Evolutionary conservation across 805 yeast species (phyloP), one percentile per base, ranked within the genome.

Genomic region (Ogataea wickerhamii): DNA sequence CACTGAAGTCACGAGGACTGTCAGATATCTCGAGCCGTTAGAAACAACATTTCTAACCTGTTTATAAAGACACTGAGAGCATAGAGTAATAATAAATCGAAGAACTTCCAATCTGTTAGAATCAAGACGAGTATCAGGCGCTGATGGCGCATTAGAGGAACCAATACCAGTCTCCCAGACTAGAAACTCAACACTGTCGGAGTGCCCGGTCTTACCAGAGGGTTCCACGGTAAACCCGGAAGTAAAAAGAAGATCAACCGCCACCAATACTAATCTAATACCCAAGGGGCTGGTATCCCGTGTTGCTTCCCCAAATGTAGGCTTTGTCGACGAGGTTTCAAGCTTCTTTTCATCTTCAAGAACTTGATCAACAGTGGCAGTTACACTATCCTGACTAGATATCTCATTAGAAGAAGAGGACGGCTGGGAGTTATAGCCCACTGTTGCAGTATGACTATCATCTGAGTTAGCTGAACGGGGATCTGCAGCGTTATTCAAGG

Each of bases 91-190:
- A 8, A 91, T 38, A 6, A 87, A 63, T 33, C 82, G 66, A 26
- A 91, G 49, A 2, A 85, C 63, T 52, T 85, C 94, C 4, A 80
- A 61, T 49, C 95, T 72, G 53, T 84, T 78, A 18, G 77, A 56
- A 48, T 84, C 89, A 28, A 76, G 52, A 17, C 65, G 62, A 1
- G 73, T 61, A 13, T 54, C 61, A 31, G 66, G 75, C 24, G 37
- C 51, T 25, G 48, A 33, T 29, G 41, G 49, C 5, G 36, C 37
- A 4, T 45, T 58, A 2, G 58, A 51, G 3, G 65, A 56, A 2
- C 87, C 89, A 22, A 88, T 70, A 5, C 96, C 96, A 3, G 83
- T 77, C 49, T 85, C 94, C 96, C 96, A 88, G 1, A 82, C 66
- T 6, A 65, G 45, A 35, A 60, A 62, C 18, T 70, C 70, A 4